Base-by-base conservation (phyloP, 164 flowering plant species). In the Chloranthus sessilifolius region DNA sequence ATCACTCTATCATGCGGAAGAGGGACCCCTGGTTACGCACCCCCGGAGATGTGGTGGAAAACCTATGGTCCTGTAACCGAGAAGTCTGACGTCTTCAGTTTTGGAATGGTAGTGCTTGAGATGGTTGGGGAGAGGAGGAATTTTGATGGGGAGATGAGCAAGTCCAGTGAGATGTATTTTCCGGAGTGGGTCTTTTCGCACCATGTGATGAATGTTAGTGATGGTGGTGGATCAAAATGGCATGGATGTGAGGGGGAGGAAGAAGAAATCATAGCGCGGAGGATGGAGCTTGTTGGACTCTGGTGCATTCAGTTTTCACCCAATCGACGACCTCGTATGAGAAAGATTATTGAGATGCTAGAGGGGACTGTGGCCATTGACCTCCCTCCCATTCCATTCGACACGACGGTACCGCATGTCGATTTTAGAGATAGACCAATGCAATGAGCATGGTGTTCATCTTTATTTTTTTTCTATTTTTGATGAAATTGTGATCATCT, bases 31-130 rank as follows among this genome's bases (percentile, higher is more conserved):
- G 55, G 55, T 6, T 51, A 51, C 15, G 55, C 25, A 20, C 40
- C 55, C 9, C 55, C 55, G 12, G 55, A 51, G 15, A 42, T 42
- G 45, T 42, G 45, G 45, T 51, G 30, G 33, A n/a, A 10, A 8
- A 37, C 10, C n/a, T 8, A 51, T 23, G 29, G 36, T 7, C 21
- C 55, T 1, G 29, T 51, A 17, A 36, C 43, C 17, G 22, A 7
- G 3, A 53, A 53, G 23, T 40, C 29, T 7, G 57, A 53, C 29
- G 57, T 53, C 10, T 53, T 41, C 19, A 42, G 57, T 25, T 53
- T 20, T 8, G 57, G 57, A 5, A 41, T 43, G 48, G 31, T 42
- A 15, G 28, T 43, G 29, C 24, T 43, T 22, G 45, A 42, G 34
- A 46, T 46, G 50, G 31, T 46, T 7, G 34, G 31, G 17, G 34